Conservation (phyloP, 495 filamentous ascomycete species). For the Hyaloscypha bicolor region DNA sequence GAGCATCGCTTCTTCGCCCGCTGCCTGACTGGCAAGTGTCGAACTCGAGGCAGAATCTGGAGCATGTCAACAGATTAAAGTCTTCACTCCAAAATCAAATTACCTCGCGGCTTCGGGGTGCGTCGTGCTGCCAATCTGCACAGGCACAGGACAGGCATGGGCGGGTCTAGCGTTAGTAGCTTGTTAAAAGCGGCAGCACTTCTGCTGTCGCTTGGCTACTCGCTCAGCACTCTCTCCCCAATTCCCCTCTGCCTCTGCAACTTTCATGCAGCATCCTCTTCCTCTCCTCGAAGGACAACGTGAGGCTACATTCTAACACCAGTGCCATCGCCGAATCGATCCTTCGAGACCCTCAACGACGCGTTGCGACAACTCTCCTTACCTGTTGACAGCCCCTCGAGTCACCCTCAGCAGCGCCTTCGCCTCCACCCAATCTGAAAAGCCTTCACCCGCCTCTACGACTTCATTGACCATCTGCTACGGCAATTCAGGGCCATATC, state of each 20-base stretch:
- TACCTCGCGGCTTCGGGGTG: too few relatives aligned
- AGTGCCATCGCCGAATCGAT: constrained; percentile 5
- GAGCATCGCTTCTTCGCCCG: too few relatives aligned
- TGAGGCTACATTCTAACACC: not conserved
- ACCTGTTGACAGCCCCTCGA: not conserved
- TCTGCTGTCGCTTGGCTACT: too few relatives aligned
- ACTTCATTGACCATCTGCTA: not conserved
- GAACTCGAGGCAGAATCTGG: too few relatives aligned
- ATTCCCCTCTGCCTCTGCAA: not conserved
- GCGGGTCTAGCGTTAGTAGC: too few relatives aligned
- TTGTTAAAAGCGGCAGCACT: too few relatives aligned
- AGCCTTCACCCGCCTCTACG: constrained; percentile 18
- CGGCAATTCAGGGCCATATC: constrained; percentile 6
- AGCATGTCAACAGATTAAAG: too few relatives aligned
- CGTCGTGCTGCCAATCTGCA: too few relatives aligned
- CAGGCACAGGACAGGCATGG: too few relatives aligned
- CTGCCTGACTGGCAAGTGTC: too few relatives aligned
- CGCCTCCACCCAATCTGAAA: constrained; percentile 23
- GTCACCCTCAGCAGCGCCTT: constrained; percentile 9
- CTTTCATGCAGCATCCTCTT: constrained; percentile 12
- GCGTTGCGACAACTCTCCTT: constrained; percentile 14
- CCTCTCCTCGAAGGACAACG: constrained; percentile 8
- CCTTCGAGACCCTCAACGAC: constrained; percentile 9
- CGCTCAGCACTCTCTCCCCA: too few relatives aligned
- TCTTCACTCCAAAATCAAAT: too few relatives aligned